Evolutionary conservation across 1,139 yeast genomes (phyloP).

Genomic region (Debaryomycetaceae sp.): DNA sequence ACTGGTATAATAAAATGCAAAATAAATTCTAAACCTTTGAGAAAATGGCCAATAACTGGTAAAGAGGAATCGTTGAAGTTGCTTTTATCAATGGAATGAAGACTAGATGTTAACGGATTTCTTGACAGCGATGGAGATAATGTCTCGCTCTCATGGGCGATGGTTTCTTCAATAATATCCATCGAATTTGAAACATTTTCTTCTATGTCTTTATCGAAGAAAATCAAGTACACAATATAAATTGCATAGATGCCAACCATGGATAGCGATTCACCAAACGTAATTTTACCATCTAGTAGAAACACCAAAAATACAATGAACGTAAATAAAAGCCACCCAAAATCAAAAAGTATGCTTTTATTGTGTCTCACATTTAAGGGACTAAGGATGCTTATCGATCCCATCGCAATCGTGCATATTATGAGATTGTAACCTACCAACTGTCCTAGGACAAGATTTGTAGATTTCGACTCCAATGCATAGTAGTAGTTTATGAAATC

Average conservation of each 20-base stretch:
- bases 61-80: slow-evolving; percentile 12
- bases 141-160: neutral
- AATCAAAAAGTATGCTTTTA: slow-evolving; percentile 25
- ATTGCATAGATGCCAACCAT: slow-evolving; percentile 40
- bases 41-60: slow-evolving; percentile 13
- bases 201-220: slow-evolving; percentile 16
- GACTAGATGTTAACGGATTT: neutral
- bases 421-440: slow-evolving; percentile 38
- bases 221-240: slow-evolving; percentile 32
- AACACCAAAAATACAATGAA: slow-evolving; percentile 40
- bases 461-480: slow-evolving; percentile 27
- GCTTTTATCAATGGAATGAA: neutral
- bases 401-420: slow-evolving; percentile 35
- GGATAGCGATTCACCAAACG: slow-evolving; percentile 40
- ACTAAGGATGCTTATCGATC: slow-evolving; percentile 27
- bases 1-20: slow-evolving; percentile 22
- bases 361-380: slow-evolving; percentile 22
- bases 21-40: slow-evolving; percentile 16
- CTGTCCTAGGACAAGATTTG: slow-evolving; percentile 41
- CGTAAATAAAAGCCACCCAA: slow-evolving; percentile 32
- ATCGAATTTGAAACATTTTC: slow-evolving; percentile 17
- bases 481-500: slow-evolving; percentile 38
- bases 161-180: slow-evolving; percentile 17
- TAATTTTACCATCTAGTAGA: slow-evolving; percentile 49
- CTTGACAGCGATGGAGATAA: slow-evolving; percentile 2